Conservation (phyloP, 306 rosid genomes). For the Urtica urens region DNA sequence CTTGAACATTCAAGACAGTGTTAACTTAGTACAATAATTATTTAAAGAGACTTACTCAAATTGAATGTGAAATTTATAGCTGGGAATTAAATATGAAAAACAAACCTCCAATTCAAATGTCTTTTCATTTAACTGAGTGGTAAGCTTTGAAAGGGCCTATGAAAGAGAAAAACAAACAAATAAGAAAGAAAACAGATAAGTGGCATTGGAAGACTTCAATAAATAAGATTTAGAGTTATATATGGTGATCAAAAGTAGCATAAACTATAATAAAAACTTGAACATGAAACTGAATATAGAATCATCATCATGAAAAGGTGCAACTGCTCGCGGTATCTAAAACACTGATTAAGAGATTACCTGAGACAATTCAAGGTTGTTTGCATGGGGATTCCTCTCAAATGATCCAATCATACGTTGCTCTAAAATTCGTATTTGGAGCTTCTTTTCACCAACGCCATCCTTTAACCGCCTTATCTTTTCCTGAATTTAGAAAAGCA, state of each 20-base stretch:
- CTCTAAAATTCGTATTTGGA: constrained; percentile 57
- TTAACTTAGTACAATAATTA: constrained; percentile 18
- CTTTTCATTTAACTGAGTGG: constrained; percentile 59
- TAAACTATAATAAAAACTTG: not conserved
- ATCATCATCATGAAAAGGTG: too few species aligned
- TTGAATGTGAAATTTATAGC: constrained; percentile 10
- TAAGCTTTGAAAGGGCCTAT: constrained; percentile 61
- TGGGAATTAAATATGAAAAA: constrained; percentile 20
- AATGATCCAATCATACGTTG: constrained; percentile 69
- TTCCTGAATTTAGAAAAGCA: constrained; percentile 33
- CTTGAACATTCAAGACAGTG: constrained; percentile 28
- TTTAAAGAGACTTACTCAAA: constrained; percentile 10
- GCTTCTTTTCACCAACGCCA: constrained; percentile 72
- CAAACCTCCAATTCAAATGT: constrained; percentile 83
- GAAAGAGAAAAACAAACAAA: constrained; percentile 13
- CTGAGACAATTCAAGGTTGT: constrained; percentile 47
- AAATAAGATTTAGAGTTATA: not conserved
- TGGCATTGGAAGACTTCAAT: not conserved
- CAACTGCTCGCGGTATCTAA: not conserved
- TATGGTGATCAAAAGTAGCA: not conserved
- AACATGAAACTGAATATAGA: too few species aligned
- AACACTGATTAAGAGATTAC: constrained; percentile 23
- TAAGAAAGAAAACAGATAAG: constrained; percentile 11
- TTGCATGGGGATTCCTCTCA: constrained; percentile 39
- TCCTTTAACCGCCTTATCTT: constrained; percentile 57